Conservation (phyloP, 768 basidiomycete species). For the Mycena amicta region DNA sequence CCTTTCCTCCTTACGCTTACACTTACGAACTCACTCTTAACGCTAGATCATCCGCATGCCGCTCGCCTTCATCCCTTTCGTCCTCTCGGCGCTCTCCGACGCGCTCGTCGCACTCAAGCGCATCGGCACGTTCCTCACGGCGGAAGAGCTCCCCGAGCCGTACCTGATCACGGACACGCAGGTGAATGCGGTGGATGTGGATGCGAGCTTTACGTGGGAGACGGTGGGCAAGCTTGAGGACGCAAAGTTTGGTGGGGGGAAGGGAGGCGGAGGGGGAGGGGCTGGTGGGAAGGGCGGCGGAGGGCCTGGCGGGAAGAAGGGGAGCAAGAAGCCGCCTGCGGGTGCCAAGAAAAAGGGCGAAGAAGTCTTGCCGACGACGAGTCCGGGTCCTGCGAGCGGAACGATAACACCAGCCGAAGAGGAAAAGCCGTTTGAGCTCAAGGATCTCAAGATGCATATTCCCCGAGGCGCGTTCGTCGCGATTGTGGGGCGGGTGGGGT, state of each 20-base stretch:
- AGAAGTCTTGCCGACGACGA: constrained; percentile 25
- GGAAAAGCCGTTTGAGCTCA: constrained; percentile 55
- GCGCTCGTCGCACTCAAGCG: constrained; percentile 52
- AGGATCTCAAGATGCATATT: constrained; percentile 46
- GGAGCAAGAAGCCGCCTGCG: constrained; percentile 18
- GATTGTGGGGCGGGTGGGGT: constrained; percentile 76
- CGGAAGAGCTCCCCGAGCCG: constrained; percentile 55
- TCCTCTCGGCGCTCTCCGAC: constrained; percentile 50
- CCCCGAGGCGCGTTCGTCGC: constrained; percentile 64
- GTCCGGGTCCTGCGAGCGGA: constrained; percentile 4
- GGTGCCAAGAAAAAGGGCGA: constrained; percentile 22
- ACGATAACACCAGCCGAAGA: constrained; percentile 27
- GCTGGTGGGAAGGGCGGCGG: constrained; percentile 16
- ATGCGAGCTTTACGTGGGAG: constrained; percentile 60
- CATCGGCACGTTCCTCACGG: constrained; percentile 49
- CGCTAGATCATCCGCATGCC: constrained; percentile 56
- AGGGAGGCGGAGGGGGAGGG: constrained; percentile 9
- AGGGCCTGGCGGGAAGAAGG: constrained; percentile 19
- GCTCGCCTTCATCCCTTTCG: constrained; percentile 57
- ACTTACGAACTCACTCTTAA: not conserved
- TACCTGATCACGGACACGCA: constrained; percentile 44
- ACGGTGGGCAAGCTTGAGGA: constrained; percentile 27
- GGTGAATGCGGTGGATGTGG: constrained; percentile 44
- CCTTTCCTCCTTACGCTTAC: not conserved
- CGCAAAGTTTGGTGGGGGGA: constrained; percentile 6